These are phyloP conservation scores for Pholiota adiposa DNA, from an alignment of 1,284 basidiomycete species.

Conservation along the genomic window DNA sequence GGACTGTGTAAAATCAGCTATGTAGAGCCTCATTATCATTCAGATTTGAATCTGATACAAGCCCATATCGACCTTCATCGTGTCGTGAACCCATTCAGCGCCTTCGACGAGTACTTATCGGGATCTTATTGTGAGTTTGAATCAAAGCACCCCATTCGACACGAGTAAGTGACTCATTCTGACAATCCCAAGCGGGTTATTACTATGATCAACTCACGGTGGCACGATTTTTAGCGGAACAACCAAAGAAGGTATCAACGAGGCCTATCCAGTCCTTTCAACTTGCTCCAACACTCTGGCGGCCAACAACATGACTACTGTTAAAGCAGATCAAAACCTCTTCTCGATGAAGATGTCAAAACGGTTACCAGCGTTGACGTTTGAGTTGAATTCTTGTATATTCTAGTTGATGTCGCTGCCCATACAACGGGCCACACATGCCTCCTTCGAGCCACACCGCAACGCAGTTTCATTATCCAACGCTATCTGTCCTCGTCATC, in stretches of 20 bases:
- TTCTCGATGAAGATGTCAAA: neutral
- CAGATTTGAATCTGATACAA: no score
- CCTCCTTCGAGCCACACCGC: neutral
- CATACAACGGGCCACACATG: neutral
- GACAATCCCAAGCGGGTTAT: neutral
- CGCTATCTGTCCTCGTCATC: neutral
- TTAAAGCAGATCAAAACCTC: neutral
- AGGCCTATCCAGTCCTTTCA: neutral
- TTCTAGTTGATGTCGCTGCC: neutral
- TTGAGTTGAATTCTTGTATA: neutral
- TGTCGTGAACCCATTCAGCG: no score
- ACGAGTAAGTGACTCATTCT: no score
- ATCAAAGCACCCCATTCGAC: neutral
- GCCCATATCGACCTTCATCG: no score
- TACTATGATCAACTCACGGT: neutral
- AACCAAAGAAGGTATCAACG: conserved; percentile 1
- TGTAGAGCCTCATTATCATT: no score
- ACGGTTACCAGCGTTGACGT: neutral
- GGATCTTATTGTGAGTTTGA: no score
- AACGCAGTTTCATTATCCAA: no score
- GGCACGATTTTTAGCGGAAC: neutral
- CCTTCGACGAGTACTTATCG: no score
- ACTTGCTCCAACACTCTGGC: neutral
- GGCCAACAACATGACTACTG: neutral
- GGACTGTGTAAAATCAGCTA: no score